Conservation (phyloP, 1,139 yeast species). For the Hemisphaericaspora subhashii region DNA sequence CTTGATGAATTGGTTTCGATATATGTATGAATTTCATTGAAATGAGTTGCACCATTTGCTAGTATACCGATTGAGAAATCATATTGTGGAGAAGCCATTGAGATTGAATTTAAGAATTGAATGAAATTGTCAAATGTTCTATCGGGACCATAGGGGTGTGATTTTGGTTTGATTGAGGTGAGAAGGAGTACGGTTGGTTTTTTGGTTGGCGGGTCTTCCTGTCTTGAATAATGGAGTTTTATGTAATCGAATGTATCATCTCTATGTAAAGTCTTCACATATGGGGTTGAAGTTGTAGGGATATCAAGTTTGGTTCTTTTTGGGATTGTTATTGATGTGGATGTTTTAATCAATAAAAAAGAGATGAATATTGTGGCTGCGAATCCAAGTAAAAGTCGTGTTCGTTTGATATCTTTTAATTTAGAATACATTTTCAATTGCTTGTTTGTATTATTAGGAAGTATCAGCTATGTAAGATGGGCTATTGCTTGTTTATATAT, state of each 20-base stretch:
- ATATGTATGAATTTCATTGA: constrained; percentile 17
- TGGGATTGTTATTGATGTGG: background rate
- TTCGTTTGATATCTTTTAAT: too few relatives aligned
- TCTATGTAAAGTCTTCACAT: background rate
- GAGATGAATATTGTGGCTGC: too few relatives aligned
- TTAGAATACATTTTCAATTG: too few relatives aligned
- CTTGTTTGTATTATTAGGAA: too few relatives aligned
- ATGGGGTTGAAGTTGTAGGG: background rate
- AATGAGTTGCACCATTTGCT: constrained; percentile 29
- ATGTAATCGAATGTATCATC: background rate
- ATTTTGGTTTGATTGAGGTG: constrained; percentile 27
- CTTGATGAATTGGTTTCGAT: constrained; percentile 18
- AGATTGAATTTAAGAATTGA: constrained; percentile 24
- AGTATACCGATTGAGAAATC: constrained; percentile 29
- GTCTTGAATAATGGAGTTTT: background rate
- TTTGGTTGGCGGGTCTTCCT: background rate
- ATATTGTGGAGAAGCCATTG: constrained; percentile 14
- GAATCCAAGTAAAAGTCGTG: too few relatives aligned
- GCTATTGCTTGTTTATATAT: too few relatives aligned
- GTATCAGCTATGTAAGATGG: too few relatives aligned
- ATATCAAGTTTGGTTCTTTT: background rate
- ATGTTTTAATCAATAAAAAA: too few relatives aligned
- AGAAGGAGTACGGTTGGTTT: constrained; percentile 23
- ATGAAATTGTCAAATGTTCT: constrained; percentile 26
- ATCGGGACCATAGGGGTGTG: constrained; percentile 29